Evolutionary conservation across 2,329 filamentous ascomycete genomes (phyloP), one percentile per base, ranked within the genome.

Genomic region (Hypoxylon sp.): DNA sequence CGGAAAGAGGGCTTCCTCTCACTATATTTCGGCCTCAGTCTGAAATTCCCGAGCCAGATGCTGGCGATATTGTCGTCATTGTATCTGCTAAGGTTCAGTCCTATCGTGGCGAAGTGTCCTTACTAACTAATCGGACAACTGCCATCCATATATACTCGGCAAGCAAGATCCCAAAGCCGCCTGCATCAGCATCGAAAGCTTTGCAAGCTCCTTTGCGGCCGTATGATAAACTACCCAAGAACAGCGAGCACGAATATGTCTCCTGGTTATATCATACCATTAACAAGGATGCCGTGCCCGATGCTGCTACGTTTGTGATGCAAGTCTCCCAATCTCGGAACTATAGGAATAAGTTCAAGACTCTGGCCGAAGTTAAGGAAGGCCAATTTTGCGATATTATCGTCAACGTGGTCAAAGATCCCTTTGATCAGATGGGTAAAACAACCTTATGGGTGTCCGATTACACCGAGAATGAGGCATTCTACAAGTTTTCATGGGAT

Each of bases 391-490:
- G 80, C 62, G 84, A 96, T 65, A 66, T 95, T 1, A 74, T 90
- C 12, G 91, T 82, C 1, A 81, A 92, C 64, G 82, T 96, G 2
- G 79, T 91, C 35, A 75, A 69, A 34, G 70, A 75, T 2, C 79
- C 80, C 0, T 76, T 69, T 31, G 71, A 76, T 20, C 13, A 61
- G 5, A 65, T 67, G 15, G 76, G 79, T 17, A 80, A 71, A 48
- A 71, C 81, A 8, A 82, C 83, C 4, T 58, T 96, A 0, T 91
- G 91, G 75, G 74, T 96, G 12, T 88, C 89, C 0, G 92, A 97
- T 69, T 96, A 92, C 68, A 95, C 91, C 0, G 73, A 82, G 40
- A 90, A 97, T 63, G 64, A 75, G 0, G 52, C 64, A 1, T 84
- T 97, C 50, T 86, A 79, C 58, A 70, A 84, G 25, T 83, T 73